Evolutionary conservation across 1,284 basidiomycete species (phyloP), one percentile per base, ranked within the genome.

Genomic region (Grifola frondosa): DNA sequence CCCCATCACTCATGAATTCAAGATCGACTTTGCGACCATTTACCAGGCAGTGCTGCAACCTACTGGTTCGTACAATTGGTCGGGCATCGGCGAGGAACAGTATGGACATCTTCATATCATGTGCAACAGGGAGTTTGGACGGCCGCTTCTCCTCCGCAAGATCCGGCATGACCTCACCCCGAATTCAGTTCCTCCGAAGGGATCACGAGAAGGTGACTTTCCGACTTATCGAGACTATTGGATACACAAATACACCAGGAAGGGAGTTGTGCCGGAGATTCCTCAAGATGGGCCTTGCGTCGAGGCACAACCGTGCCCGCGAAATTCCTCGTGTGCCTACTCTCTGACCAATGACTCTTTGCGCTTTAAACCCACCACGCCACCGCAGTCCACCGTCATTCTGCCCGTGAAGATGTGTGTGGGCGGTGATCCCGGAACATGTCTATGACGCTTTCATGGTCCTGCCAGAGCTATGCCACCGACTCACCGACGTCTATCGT

Each of bases 151-250:
- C 33, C 66, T 91, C 33, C 71, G 71, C 44, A 64, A 64, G 24
- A 72, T 88, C 50, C 75, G 83, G 26, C 48, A 70, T 26, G 87
- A 91, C 59, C 63, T 90, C 17, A 77, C 78, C 0, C 82, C 84
- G 3, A 60, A 75, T 54, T 85, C 84, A 37, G 54, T 44, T 10
- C 81, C 83, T 3, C 64, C 66, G 0, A 56, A 62, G 3, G 78
- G 73, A 6, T 73, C 78, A 7, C 66, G 67, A 22, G 81, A 82
- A 57, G 63, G 63, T 12, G 64, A 52, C 1, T 73, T 54, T 46
- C 41, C 68, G 2, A 84, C 77, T 0, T 89, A 84, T 57, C 57
- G 70, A 33, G 81, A 84, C 5, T 87, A 75, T 57, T 87, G 75
- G 61, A 33, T 70, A 13, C 44, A 74, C 28, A 75, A 67, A 53